Evolutionary conservation across 352 stramenopile species (phyloP).

Genomic region (Phytophthora fragariaefolia): DNA sequence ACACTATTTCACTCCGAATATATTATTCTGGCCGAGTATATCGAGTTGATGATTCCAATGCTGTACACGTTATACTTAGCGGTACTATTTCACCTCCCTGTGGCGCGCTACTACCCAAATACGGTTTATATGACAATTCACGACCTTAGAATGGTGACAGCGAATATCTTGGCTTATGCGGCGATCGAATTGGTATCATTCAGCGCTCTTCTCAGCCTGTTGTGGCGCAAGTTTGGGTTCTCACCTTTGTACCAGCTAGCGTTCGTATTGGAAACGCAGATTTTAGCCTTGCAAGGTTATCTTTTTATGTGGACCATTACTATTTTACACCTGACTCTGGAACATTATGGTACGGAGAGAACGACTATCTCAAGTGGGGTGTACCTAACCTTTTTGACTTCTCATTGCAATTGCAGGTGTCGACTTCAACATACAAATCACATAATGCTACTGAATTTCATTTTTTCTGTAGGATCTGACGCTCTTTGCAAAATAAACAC

Average conservation of each 20-base stretch:
- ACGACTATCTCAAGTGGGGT: too few species aligned
- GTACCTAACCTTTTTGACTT: not conserved
- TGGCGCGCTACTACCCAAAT: constrained; percentile 12
- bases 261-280: constrained; percentile 45
- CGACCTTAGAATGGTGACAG: not conserved
- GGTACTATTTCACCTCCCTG: constrained; percentile 15
- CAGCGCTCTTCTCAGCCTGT: constrained; percentile 11
- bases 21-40: constrained; percentile 33
- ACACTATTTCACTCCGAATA: constrained; percentile 39
- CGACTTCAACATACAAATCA: constrained; percentile 10
- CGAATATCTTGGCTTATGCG: constrained; percentile 17
- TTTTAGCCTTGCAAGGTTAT: constrained; percentile 20
- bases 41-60: constrained; percentile 35
- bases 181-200: constrained; percentile 25
- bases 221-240: constrained; percentile 31
- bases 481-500: too few species aligned
- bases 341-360: constrained; percentile 27
- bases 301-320: constrained; percentile 22
- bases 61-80: constrained; percentile 29
- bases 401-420: not conserved
- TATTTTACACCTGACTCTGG: constrained; percentile 32
- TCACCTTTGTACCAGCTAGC: constrained; percentile 35
- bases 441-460: too few species aligned
- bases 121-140: constrained; percentile 9
- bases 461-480: too few species aligned